Evolutionary conservation across 2,329 filamentous ascomycete genomes (phyloP).

Genomic region (Hirsutella minnesotensis): DNA sequence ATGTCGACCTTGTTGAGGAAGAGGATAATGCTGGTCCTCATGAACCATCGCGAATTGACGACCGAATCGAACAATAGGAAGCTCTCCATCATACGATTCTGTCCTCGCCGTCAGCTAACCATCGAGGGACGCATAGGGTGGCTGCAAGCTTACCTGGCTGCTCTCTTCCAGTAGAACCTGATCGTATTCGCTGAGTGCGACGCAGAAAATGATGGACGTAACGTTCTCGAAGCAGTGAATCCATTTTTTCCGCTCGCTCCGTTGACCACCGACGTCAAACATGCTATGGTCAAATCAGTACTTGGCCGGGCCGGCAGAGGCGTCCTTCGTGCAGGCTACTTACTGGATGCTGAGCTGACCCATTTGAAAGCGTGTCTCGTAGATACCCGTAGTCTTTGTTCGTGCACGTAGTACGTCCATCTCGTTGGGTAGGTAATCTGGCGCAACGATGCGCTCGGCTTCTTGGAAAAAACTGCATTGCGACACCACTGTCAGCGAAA

Average conservation of each 20-base stretch:
- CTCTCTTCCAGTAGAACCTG: slow-evolving; percentile 94
- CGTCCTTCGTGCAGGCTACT: slow-evolving; percentile 20
- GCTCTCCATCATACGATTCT: slow-evolving; percentile 99
- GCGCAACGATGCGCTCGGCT: slow-evolving; percentile 68
- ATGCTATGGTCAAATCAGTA: too few species aligned
- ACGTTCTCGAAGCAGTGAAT: slow-evolving; percentile 99
- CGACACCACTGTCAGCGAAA: not conserved
- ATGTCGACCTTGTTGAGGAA: slow-evolving; percentile 99
- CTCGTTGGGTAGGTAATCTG: slow-evolving; percentile 84
- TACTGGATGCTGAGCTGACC: slow-evolving; percentile 98
- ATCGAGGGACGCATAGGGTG: too few species aligned
- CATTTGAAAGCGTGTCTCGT: slow-evolving; percentile 98
- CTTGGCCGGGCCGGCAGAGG: too few species aligned
- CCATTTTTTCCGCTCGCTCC: slow-evolving; percentile 98
- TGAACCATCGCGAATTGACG: slow-evolving; percentile 98
- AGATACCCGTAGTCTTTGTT: slow-evolving; percentile 98
- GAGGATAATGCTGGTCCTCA: slow-evolving; percentile 95
- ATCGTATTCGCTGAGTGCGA: slow-evolving; percentile 95
- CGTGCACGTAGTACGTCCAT: slow-evolving; percentile 89
- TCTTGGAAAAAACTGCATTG: slow-evolving; percentile 82
- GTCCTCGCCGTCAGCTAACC: too few species aligned
- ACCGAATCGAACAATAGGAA: slow-evolving; percentile 94
- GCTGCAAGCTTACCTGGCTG: slow-evolving; percentile 64
- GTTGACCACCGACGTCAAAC: slow-evolving; percentile 96
- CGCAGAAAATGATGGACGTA: slow-evolving; percentile 98